A percentile compares a stretch with the other conserved stretches of the same genome.
Conservation (phyloP, 1,139 yeast genomes). For the Diutina neorugosa region DNA sequence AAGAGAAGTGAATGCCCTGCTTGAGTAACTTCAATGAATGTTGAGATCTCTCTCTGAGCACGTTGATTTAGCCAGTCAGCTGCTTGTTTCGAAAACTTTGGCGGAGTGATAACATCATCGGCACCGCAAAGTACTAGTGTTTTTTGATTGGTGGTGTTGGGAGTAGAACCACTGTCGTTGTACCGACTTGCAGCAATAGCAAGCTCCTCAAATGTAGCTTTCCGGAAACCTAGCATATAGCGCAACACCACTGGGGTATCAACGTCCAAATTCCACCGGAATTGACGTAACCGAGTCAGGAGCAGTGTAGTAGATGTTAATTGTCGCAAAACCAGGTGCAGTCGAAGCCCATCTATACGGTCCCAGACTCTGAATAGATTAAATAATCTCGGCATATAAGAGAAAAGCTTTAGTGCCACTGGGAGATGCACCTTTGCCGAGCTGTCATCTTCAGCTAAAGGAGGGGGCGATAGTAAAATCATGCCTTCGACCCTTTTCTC, state of each 20-base stretch:
- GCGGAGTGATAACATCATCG: slow-evolving; percentile 46
- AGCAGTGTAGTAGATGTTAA: slow-evolving; percentile 18
- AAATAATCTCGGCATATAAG: slow-evolving; percentile 39
- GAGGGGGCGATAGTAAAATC: slow-evolving; percentile 45
- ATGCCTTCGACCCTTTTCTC: slow-evolving; percentile 30
- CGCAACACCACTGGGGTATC: slow-evolving; percentile 41
- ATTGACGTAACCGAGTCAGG: slow-evolving; percentile 42
- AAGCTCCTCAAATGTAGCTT: slow-evolving; percentile 34
- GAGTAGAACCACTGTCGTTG: slow-evolving; percentile 15
- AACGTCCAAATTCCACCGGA: slow-evolving; percentile 63
- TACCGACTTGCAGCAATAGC: slow-evolving; percentile 23
- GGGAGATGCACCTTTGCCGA: slow-evolving; percentile 8
- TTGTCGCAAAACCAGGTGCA: slow-evolving; percentile 46
- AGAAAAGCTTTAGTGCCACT: slow-evolving; percentile 13
- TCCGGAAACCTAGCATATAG: slow-evolving; percentile 37
- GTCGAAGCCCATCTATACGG: slow-evolving; percentile 48
- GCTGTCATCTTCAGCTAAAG: slow-evolving; percentile 6
- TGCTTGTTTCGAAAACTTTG: slow-evolving; percentile 16
- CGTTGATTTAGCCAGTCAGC: slow-evolving; percentile 15
- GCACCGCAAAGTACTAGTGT: slow-evolving; percentile 47
- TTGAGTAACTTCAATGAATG: slow-evolving; percentile 28
- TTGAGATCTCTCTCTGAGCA: slow-evolving; percentile 20
- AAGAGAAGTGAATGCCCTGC: slow-evolving; percentile 61
- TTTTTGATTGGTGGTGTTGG: slow-evolving; percentile 19
- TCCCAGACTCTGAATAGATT: slow-evolving; percentile 47